Evolutionary conservation across 2,329 filamentous ascomycete species (phyloP).

Genomic region (Verticillium zaregamsianum): DNA sequence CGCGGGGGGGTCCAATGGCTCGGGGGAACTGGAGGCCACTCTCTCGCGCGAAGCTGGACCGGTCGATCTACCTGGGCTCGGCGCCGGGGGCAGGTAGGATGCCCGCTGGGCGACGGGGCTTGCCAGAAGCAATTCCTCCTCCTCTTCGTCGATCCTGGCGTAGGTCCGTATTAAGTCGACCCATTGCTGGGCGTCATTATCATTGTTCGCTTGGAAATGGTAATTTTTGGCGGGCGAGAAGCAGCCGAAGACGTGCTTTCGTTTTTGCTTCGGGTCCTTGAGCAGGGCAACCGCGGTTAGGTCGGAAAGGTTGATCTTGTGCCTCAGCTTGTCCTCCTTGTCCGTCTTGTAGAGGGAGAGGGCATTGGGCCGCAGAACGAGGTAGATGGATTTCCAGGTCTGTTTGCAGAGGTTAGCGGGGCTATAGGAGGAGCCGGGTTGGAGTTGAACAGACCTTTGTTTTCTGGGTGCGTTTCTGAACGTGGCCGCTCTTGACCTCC

Average conservation of each 20-base stretch:
- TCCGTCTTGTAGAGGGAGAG: conserved; percentile 92
- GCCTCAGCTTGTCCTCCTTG: conserved; percentile 82
- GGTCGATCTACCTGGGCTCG: background rate
- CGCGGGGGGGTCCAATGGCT: conserved; percentile 41
- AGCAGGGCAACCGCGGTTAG: conserved; percentile 87
- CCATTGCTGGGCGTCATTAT: conserved; percentile 80
- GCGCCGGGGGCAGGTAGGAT: conserved; percentile 28
- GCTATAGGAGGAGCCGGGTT: background rate
- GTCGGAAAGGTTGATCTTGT: conserved; percentile 84
- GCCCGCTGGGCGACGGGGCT: conserved; percentile 56
- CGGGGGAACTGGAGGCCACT: conserved; percentile 56
- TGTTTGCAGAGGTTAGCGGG: conserved; percentile 28
- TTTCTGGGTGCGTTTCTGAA: conserved; percentile 86
- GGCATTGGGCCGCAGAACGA: conserved; percentile 85
- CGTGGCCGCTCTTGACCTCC: conserved; percentile 82
- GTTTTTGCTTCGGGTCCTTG: conserved; percentile 83
- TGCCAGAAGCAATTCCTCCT: conserved; percentile 74
- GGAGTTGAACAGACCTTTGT: conserved; percentile 64
- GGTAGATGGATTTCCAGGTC: conserved; percentile 85
- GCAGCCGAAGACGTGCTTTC: conserved; percentile 83
- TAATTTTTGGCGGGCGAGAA: conserved; percentile 91
- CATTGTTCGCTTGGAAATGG: conserved; percentile 74
- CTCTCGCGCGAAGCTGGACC: conserved; percentile 16
- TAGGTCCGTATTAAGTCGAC: conserved; percentile 74
- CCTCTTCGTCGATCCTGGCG: conserved; percentile 81